Base-by-base conservation (phyloP, 2,329 filamentous ascomycete species). In the Nannizziopsis barbatae region DNA sequence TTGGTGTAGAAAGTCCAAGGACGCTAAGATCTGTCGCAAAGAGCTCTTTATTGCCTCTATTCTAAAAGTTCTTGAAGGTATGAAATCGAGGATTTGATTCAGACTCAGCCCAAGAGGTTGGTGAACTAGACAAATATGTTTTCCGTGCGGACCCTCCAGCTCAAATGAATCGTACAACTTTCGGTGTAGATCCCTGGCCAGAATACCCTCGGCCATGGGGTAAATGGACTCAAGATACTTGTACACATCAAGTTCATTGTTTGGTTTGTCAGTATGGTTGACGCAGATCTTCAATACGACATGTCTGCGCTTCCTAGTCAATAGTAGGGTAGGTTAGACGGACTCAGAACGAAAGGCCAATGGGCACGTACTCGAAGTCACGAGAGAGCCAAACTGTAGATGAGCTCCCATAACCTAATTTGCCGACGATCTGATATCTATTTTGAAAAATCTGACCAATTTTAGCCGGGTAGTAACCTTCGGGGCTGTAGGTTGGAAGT, bases 381-480 rank as follows among this genome's bases (percentile, higher is more conserved):
- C 50, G 45, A 31, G 22, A 47, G 39, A 61, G 49, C 60, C 57
- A 62, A 17, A 60, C 53, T 2, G 58, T 62, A 0, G 60, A 60
- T 0, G 51, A 55, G 12, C 55, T 52, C 33, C 60, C 61, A 42
- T 56, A 62, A 0, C 60, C 60, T 4, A 61, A 40, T 47, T 62
- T 62, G 1, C 52, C 50, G 12, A 61, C 31, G 12, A 57, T 36
- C 39, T 58, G 53, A 48, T 62, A 62, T 42, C 51, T 54, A 8
- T 54, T 35, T 6, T 56, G 50, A 44, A 62, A 30, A 2, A 55
- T 12, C 17, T 58, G 53, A 4, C 55, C 54, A 4, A 50, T 50
- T 10, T 47, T 40, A 8, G 48, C 47, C 18, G 58, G 58, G 41
- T 60, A 57, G 38, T 52, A 58, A 31, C 49, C 51, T 5, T 53